Conservation (phyloP, 495 filamentous ascomycete species). For the Neurospora hispaniola region DNA sequence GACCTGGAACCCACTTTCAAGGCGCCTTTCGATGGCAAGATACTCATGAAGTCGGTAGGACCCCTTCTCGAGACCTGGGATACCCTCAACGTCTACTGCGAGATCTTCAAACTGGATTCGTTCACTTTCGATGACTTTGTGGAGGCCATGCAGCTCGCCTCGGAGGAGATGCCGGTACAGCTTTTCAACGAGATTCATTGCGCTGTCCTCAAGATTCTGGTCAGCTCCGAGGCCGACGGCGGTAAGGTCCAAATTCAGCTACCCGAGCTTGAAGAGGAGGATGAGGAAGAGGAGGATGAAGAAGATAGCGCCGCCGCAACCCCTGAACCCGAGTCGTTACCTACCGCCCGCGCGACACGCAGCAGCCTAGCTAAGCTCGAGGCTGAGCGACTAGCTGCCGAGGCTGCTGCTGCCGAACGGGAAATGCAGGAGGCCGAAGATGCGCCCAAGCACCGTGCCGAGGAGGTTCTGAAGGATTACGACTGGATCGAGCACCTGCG, state of each 20-base stretch:
- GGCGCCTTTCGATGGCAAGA: conserved; percentile 36
- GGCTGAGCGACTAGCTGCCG: conserved; percentile 49
- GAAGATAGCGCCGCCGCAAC: conserved; percentile 51
- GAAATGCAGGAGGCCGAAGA: conserved; percentile 29
- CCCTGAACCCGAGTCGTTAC: conserved; percentile 55
- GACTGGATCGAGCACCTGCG: conserved; percentile 77
- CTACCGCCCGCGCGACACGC: conserved; percentile 62
- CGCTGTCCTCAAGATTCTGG: conserved; percentile 76
- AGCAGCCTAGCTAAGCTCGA: conserved; percentile 78
- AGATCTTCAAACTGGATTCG: conserved; percentile 85
- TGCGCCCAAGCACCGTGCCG: conserved; percentile 56
- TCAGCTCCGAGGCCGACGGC: conserved; percentile 60
- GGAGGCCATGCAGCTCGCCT: conserved; percentile 73
- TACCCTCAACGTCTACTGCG: conserved; percentile 90
- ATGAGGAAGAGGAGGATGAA: conserved; percentile 51
- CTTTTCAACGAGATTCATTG: conserved; percentile 88
- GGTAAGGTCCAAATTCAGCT: conserved; percentile 71
- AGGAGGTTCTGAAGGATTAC: conserved; percentile 61
- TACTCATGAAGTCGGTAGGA: conserved; percentile 71
- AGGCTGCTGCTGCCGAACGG: conserved; percentile 37
- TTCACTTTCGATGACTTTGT: conserved; percentile 97
- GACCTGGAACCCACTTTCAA: conserved; percentile 8
- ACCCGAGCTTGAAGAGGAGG: conserved; percentile 64
- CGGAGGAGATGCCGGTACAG: conserved; percentile 70
- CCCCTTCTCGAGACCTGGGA: conserved; percentile 84